A percentile compares a stretch with the other conserved stretches of the same genome.
Conservation (phyloP, 306 rosid species). For the Fagus crenata region DNA sequence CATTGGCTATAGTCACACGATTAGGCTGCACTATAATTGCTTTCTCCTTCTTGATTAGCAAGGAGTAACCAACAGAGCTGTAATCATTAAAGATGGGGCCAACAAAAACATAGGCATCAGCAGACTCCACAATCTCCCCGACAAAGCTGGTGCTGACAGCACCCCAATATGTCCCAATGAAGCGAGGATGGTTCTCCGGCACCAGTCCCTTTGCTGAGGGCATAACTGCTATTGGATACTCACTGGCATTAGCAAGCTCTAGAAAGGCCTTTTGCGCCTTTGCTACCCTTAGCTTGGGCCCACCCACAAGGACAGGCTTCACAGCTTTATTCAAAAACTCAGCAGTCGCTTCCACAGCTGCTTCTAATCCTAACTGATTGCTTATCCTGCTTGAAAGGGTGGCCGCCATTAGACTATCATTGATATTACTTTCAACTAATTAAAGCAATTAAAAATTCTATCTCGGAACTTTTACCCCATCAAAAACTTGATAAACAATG, state of each 20-base stretch:
- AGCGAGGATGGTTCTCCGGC: constrained; percentile 67
- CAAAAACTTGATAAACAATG: not conserved
- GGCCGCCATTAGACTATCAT: not conserved
- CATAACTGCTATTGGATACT: constrained; percentile 78
- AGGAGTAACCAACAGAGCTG: constrained; percentile 90
- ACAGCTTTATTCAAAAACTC: constrained; percentile 71
- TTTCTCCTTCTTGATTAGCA: constrained; percentile 73
- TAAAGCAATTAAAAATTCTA: not conserved
- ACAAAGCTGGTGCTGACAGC: constrained; percentile 74
- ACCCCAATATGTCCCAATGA: constrained; percentile 89
- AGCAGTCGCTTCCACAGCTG: constrained; percentile 85
- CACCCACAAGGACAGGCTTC: constrained; percentile 81
- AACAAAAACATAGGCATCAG: constrained; percentile 83
- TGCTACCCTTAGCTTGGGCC: constrained; percentile 72
- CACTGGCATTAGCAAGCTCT: constrained; percentile 73
- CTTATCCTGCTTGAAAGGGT: constrained; percentile 45
- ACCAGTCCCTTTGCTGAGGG: constrained; percentile 83
- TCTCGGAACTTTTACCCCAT: not conserved
- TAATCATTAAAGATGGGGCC: constrained; percentile 88
- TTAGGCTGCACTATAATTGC: constrained; percentile 61
- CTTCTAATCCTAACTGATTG: constrained; percentile 73
- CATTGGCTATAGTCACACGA: constrained; percentile 76
- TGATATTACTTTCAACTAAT: not conserved
- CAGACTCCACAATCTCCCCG: constrained; percentile 86
- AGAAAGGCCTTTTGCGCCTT: constrained; percentile 66